Percentiles rank a stretch among this genome's conserved stretches.
Evolutionary conservation across 2,329 filamentous ascomycete species (phyloP).

Genomic region (Xylariaceae sp.): DNA sequence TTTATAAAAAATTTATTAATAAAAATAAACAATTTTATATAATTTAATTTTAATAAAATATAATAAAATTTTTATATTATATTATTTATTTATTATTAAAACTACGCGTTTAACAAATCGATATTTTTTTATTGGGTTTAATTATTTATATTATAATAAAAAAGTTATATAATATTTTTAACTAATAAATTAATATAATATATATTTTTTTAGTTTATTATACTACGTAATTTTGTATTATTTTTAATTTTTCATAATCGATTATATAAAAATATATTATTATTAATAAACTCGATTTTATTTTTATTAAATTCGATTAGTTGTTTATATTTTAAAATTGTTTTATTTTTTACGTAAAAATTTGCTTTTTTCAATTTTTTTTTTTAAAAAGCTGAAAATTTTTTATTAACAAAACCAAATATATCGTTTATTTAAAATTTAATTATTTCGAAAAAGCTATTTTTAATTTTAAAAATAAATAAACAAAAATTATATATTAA

Average conservation of each 20-base stretch:
- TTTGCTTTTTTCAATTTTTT: background rate
- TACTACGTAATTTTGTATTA: background rate
- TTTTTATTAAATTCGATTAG: background rate
- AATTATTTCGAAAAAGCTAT: background rate
- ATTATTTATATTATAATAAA: constrained; percentile 1
- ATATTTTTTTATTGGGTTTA: too few relatives aligned
- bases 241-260: background rate
- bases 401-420: background rate
- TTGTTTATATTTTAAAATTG: background rate
- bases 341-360: background rate
- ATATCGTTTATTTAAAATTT: background rate
- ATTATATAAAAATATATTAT: background rate
- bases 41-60: background rate
- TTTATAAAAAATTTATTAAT: background rate
- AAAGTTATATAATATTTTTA: background rate
- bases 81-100: too few relatives aligned
- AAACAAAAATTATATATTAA: background rate
- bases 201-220: background rate
- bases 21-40: background rate
- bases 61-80: too few relatives aligned
- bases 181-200: background rate
- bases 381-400: background rate
- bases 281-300: background rate
- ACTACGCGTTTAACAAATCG: too few relatives aligned
- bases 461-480: background rate